Evolutionary conservation across 129 eudicot species (phyloP).

Genomic region (Escallonia herrerae): DNA sequence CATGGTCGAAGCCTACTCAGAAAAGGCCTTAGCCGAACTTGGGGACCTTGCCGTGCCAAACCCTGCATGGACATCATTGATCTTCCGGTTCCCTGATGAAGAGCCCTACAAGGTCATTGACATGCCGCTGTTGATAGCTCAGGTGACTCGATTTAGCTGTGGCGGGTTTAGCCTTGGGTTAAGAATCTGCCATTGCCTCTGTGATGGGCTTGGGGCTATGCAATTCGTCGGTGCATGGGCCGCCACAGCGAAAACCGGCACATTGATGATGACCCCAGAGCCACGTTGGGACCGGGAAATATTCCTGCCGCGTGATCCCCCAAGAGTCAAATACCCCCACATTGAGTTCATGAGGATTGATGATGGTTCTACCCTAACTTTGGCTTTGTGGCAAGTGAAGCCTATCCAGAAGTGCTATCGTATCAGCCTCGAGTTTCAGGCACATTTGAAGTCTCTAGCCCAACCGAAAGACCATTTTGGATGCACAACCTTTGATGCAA

Average conservation of each 20-base stretch:
- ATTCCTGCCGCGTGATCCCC: constrained; percentile 64
- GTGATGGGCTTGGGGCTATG: constrained; percentile 97
- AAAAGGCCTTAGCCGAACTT: constrained; percentile 38
- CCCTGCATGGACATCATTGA: constrained; percentile 70
- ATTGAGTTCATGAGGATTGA: constrained; percentile 61
- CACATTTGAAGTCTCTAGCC: constrained; percentile 43
- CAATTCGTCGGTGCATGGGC: constrained; percentile 87
- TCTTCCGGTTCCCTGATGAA: constrained; percentile 60
- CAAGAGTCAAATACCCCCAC: constrained; percentile 53
- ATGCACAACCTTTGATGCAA: constrained; percentile 74
- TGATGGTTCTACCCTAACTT: constrained; percentile 60
- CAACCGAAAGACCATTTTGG: constrained; percentile 27
- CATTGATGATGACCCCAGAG: constrained; percentile 38
- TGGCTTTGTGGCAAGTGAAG: constrained; percentile 58
- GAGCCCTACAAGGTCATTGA: constrained; percentile 71
- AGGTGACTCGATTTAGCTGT: constrained; percentile 68
- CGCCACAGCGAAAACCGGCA: constrained; percentile 53
- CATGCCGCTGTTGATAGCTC: constrained; percentile 88
- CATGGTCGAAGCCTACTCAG: constrained; percentile 63
- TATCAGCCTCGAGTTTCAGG: constrained; percentile 54
- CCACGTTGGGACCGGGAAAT: constrained; percentile 89
- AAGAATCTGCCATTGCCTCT: constrained; percentile 84
- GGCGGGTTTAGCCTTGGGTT: constrained; percentile 95
- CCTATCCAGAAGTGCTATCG: constrained; percentile 72
- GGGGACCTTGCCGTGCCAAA: constrained; percentile 76